Evolutionary conservation across 1,284 basidiomycete species (phyloP), one percentile per base, ranked within the genome.

Genomic region (Termitomyces sp.): DNA sequence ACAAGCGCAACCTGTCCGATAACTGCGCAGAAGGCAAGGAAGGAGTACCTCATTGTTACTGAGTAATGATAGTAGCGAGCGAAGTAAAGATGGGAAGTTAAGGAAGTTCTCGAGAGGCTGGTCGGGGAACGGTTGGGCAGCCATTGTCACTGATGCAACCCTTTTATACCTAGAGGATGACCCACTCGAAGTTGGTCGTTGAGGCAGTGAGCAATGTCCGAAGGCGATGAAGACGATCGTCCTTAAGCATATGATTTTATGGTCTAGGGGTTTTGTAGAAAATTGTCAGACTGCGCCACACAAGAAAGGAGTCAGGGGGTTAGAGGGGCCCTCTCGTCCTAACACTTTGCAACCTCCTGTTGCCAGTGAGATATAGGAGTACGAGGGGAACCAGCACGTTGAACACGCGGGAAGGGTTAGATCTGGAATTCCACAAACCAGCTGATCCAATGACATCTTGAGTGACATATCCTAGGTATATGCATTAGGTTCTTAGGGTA

Each of bases 1-100:
- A 39, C n/a, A 13, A 53, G 26, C 18, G 40, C 46, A 16, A 44
- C 21, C 37, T 48, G 52, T 8, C 46, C 41, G 21, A 53, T 19
- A 33, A 49, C 10, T 16, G 41, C 41, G 24, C 34, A 53, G 14
- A 49, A 30, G n/a, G 40, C 28, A 18, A 52, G 4, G 33, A 44
- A 10, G 4, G 46, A 49, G 21, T 2, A 44, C 21, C 38, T 53
- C 52, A 53, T 53, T 18, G 14, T 37, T 38, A 2, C 5, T 37
- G 34, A 43, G n/a, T 11, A 16, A 11, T 5, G 2, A 10, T 39
- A 28, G 4, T 26, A 9, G 10, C 4, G 33, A 28, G 31, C 34
- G n/a, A 11, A 6, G 14, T 10, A 13, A 24, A 5, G n/a, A 40
- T 3, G 10, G 13, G 7, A 24, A 11, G 11, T 34, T 4, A 35